Base-by-base conservation (phyloP, 2,329 filamentous ascomycete species). In the Fonsecaea monophora region DNA sequence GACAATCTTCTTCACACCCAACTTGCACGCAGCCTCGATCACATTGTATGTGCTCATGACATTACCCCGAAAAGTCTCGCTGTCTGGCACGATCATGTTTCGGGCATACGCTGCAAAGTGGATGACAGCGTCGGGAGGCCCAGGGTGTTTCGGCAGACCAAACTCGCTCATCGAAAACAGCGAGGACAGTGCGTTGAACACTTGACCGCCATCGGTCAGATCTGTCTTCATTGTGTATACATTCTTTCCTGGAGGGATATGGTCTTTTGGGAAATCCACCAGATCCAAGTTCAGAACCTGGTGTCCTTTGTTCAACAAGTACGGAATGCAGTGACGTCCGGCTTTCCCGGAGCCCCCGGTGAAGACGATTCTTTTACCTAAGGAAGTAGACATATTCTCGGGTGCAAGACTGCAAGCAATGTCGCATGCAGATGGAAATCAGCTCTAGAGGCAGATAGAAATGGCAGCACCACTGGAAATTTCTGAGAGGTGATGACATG, bases 1-100 rank as follows among this genome's bases (percentile, higher is more conserved):
- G 72, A 89, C 81, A 71, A 89, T 84, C 72, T 89, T 89, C 70
- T 82, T 82, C 6, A 89, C 84, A 12, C 86, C 85, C 0, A 89
- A 78, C 68, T 88, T 88, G 73, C 82, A 87, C 0, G 86, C 86
- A 0, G 86, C 85, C 75, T 89, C 87, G 68, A 89, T 82, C 30
- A 89, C 82, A 71, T 89, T 89, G 76, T 88, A 88, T 0, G 84
- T 86, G 9, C 82, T 80, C 0, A 80, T 78, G 0, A 84, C 81
- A 71, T 89, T 90, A 32, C 78, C 82, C 18, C 79, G 79, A 75
- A 87, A 89, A 60, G 81, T 84, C 72, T 87, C 85, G 60, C 84
- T 86, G 73, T 89, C 87, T 0, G 86, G 86, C 0, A 87, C 86
- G 1, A 89, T 79, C 82, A 89, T 83, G 71, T 87, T 86, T 32